A percentile compares a stretch with the other conserved stretches of the same genome.
These are phyloP conservation scores for Xylaria sp. DNA, from an alignment of 2,329 filamentous ascomycete species.

Conservation along the genomic window DNA sequence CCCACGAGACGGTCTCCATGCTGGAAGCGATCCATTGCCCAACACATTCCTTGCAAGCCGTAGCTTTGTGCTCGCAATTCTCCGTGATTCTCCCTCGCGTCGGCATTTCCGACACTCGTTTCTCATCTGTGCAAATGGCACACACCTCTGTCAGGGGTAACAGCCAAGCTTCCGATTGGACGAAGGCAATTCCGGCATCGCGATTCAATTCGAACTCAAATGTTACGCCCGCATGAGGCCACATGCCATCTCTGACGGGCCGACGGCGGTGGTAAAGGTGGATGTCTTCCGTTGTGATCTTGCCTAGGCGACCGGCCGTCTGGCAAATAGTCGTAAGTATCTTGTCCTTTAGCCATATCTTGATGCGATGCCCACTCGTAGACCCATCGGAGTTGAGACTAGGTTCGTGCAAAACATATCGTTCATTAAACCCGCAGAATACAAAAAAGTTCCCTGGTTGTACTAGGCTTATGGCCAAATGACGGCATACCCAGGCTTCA, in stretches of 20 bases:
- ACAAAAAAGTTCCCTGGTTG: slow-evolving; percentile 44
- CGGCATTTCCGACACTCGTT: slow-evolving; percentile 51
- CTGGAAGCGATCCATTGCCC: slow-evolving; percentile 51
- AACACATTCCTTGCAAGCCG: slow-evolving; percentile 51
- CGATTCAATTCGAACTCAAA: slow-evolving; percentile 50
- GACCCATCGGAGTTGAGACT: slow-evolving; percentile 33
- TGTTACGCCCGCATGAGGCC: slow-evolving; percentile 44
- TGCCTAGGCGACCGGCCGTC: slow-evolving; percentile 27
- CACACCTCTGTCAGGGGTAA: slow-evolving; percentile 49
- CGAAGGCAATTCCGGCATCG: slow-evolving; percentile 45
- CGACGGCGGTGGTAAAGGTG: slow-evolving; percentile 35
- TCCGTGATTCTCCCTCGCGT: slow-evolving; percentile 43
- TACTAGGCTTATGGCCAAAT: slow-evolving; percentile 47
- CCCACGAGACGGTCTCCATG: slow-evolving; percentile 48
- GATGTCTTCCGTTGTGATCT: slow-evolving; percentile 40
- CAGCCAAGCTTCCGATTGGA: slow-evolving; percentile 51
- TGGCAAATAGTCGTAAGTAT: slow-evolving; percentile 36
- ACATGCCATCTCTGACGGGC: slow-evolving; percentile 29
- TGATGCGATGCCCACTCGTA: slow-evolving; percentile 33
- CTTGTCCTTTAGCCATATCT: slow-evolving; percentile 38
- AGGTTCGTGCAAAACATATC: slow-evolving; percentile 50
- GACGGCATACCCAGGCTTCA: slow-evolving; percentile 49
- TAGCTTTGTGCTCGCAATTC: slow-evolving; percentile 47
- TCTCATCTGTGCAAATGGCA: slow-evolving; percentile 52
- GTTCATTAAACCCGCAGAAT: slow-evolving; percentile 48